phyloP scores from a whole-genome alignment of 495 filamentous ascomycete species.

The Penicillium cataractarum region DNA sequence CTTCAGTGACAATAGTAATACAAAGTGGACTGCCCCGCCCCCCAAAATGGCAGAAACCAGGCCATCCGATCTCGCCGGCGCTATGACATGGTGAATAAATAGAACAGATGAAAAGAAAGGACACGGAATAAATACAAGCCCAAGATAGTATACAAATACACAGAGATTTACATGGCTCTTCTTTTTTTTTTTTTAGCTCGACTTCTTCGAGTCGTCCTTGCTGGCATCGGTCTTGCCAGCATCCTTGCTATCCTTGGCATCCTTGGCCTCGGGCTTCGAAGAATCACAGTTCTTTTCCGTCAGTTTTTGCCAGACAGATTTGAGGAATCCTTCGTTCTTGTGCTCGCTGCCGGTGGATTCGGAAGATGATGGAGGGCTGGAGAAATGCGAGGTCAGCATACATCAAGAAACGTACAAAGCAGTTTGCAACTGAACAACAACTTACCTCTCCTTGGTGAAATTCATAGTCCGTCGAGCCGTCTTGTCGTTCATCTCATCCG shows the following conservation, averaged over 20 bases:
- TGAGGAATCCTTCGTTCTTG: constrained; percentile 83
- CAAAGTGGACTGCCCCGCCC: constrained; percentile 20
- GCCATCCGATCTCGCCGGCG: constrained; percentile 47
- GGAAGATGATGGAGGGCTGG: constrained; percentile 21
- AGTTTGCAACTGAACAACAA: too few relatives aligned
- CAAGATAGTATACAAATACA: constrained; percentile 34
- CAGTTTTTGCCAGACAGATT: constrained; percentile 84
- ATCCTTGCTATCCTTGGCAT: constrained; percentile 32
- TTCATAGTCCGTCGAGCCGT: constrained; percentile 92
- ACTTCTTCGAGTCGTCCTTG: constrained; percentile 55
- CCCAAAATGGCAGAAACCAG: constrained; percentile 20
- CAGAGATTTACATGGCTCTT: constrained; percentile 25
- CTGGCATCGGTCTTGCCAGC: constrained; percentile 42
- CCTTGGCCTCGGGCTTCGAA: constrained; percentile 33
- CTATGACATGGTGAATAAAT: constrained; percentile 43
- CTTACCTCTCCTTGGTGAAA: constrained; percentile 56
- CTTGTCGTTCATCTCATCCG: constrained; percentile 91
- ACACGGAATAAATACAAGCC: constrained; percentile 33
- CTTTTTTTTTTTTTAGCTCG: constrained; percentile 34
- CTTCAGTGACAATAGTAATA: constrained; percentile 34
- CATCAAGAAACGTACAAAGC: too few relatives aligned
- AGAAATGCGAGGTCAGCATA: constrained; percentile 14
- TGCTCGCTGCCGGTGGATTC: constrained; percentile 45
- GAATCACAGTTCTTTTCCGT: constrained; percentile 70
- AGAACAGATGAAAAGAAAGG: constrained; percentile 26